Evolutionary conservation across 192 early-diverging fungal species (phyloP).

Genomic region (Nowakowskiella sp.): DNA sequence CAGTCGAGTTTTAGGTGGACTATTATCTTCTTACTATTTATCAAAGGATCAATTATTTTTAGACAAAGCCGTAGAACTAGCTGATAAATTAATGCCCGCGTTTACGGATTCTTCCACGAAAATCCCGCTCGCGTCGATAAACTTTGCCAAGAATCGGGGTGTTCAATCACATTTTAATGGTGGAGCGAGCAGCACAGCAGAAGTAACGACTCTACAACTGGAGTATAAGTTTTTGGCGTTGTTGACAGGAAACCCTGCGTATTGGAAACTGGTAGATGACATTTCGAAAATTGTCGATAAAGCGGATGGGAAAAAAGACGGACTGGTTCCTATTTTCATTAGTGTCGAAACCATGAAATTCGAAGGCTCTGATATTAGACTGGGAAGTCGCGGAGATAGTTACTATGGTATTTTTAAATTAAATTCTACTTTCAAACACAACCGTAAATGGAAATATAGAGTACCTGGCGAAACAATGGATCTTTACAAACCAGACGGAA

Average conservation of each 20-base stretch:
- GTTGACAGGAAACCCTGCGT: slow-evolving; percentile 66
- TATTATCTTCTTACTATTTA: slow-evolving; percentile 68
- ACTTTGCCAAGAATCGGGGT: slow-evolving; percentile 38
- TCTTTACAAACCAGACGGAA: slow-evolving; percentile 59
- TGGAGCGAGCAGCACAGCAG: slow-evolving; percentile 56
- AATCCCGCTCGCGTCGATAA: slow-evolving; percentile 57
- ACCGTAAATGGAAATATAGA: slow-evolving; percentile 36
- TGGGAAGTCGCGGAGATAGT: slow-evolving; percentile 78
- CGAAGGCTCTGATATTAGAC: slow-evolving; percentile 48
- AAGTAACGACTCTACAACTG: slow-evolving; percentile 77
- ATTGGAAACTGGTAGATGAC: slow-evolving; percentile 61
- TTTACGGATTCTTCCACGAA: slow-evolving; percentile 52
- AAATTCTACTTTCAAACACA: not conserved
- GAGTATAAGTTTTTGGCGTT: slow-evolving; percentile 79
- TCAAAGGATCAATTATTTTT: slow-evolving; percentile 58
- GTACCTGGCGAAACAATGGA: slow-evolving; percentile 85
- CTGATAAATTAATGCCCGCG: slow-evolving; percentile 52
- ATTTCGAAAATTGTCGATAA: slow-evolving; percentile 53
- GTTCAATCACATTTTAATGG: slow-evolving; percentile 42
- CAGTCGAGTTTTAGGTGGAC: slow-evolving; percentile 68
- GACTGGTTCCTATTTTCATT: slow-evolving; percentile 71
- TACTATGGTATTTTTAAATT: slow-evolving; percentile 68
- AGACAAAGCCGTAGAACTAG: slow-evolving; percentile 62
- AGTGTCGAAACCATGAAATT: slow-evolving; percentile 52
- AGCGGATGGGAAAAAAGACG: slow-evolving; percentile 37